Percentiles rank a stretch among this genome's conserved stretches.
Conservation (phyloP, 805 yeast species). For the Candida stauntonica region DNA sequence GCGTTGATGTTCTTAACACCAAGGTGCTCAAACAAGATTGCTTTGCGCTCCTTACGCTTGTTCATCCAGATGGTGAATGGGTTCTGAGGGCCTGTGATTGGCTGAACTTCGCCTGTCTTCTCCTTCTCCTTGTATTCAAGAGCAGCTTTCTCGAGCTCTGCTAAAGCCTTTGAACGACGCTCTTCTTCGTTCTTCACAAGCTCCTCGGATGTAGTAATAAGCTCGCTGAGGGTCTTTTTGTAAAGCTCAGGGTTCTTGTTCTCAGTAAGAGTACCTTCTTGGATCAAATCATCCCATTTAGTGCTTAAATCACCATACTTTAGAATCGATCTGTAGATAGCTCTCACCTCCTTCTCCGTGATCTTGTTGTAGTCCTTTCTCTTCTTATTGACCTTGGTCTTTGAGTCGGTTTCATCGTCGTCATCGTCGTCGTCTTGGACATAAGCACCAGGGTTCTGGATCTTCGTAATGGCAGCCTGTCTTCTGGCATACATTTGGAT, state of each 20-base stretch:
- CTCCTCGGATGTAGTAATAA: conserved; percentile 56
- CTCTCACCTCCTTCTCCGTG: conserved; percentile 83
- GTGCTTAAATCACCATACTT: conserved; percentile 74
- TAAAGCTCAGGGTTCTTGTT: conserved; percentile 78
- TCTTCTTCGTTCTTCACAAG: conserved; percentile 62
- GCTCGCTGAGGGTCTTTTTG: conserved; percentile 70
- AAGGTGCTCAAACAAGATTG: conserved; percentile 81
- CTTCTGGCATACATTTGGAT: conserved; percentile 82
- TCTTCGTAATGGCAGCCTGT: conserved; percentile 64
- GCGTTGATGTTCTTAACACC: conserved; percentile 90
- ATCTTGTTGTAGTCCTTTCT: conserved; percentile 46
- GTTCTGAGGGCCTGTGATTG: conserved; percentile 31
- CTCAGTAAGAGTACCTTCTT: conserved; percentile 84
- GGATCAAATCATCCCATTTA: conserved; percentile 79
- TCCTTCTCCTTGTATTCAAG: conserved; percentile 45
- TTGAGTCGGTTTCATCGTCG: conserved; percentile 34
- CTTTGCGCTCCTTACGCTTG: conserved; percentile 81
- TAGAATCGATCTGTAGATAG: conserved; percentile 76
- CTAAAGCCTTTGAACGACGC: conserved; percentile 50
- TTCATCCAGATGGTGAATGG: conserved; percentile 52
- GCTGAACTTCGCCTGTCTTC: conserved; percentile 31
- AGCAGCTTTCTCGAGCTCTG: conserved; percentile 58
- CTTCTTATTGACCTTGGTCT: conserved; percentile 29
- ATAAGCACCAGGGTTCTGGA: conserved; percentile 43
- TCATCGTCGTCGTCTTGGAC: conserved; percentile 37